Conservation (phyloP, 345 rosid genomes). For the Boechera stricta region DNA sequence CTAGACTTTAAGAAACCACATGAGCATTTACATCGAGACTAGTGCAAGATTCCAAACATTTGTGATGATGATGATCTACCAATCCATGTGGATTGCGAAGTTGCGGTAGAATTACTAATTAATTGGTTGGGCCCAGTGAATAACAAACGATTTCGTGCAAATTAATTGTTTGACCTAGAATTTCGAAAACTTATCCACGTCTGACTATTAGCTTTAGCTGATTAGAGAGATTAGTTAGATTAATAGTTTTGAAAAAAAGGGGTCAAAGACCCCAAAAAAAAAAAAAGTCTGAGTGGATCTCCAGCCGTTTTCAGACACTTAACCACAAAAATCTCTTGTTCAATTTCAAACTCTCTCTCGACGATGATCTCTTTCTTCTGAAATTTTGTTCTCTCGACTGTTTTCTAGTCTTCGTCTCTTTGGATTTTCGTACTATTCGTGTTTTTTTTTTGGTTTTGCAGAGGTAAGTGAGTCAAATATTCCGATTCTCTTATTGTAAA, state of each 20-base stretch:
- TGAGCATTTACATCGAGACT: not conserved
- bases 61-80: not conserved
- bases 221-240: conserved; percentile 2
- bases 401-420: not conserved
- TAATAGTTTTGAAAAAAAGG: not conserved
- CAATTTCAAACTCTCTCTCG: not conserved
- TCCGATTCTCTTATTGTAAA: not conserved
- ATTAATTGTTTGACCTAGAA: conserved; percentile 27
- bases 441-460: not conserved
- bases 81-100: conserved; percentile 5
- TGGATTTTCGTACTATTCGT: not conserved
- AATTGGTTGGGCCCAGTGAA: conserved; percentile 17
- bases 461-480: conserved; percentile 19
- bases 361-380: not conserved
- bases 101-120: not conserved
- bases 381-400: not conserved
- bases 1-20: not conserved
- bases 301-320: conserved; percentile 37
- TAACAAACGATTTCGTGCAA: conserved; percentile 8
- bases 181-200: conserved; percentile 30
- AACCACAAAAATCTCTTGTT: not conserved
- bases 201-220: conserved; percentile 10
- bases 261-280: not conserved
- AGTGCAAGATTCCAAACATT: not conserved
- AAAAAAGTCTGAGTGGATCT: conserved; percentile 36